Evolutionary conservation across 768 basidiomycete genomes (phyloP).

Genomic region (Neoboletus brunneissimus): DNA sequence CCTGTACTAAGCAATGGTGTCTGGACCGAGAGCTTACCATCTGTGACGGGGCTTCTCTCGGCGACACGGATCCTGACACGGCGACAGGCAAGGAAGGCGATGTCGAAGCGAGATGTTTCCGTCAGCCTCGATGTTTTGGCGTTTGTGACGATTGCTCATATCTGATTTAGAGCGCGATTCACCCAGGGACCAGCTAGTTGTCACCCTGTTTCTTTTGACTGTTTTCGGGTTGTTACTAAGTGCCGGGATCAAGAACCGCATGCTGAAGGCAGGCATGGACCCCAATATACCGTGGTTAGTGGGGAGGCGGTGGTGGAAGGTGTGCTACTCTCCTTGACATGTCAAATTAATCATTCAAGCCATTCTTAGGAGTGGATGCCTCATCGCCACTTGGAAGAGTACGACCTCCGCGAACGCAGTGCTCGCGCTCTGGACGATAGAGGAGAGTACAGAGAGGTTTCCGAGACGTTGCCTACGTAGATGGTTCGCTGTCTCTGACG

Average conservation of each 20-base stretch:
- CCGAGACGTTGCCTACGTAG: constrained; percentile 25
- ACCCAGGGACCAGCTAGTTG: constrained; percentile 91
- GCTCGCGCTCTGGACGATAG: constrained; percentile 32
- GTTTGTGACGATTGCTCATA: constrained; percentile 27
- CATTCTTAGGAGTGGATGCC: constrained; percentile 39
- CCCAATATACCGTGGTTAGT: constrained; percentile 60
- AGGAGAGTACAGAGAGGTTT: constrained; percentile 47
- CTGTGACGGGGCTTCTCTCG: constrained; percentile 76
- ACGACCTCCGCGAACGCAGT: constrained; percentile 41
- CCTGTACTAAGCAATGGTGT: constrained; percentile 96
- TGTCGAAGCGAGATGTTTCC: constrained; percentile 94
- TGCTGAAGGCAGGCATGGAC: constrained; percentile 74
- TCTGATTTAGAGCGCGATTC: constrained; percentile 78
- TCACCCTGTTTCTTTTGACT: constrained; percentile 84
- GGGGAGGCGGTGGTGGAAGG: constrained; percentile 83
- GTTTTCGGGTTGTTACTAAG: constrained; percentile 83
- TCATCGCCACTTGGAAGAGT: constrained; percentile 51
- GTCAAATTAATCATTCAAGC: constrained; percentile 19
- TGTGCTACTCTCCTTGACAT: constrained; percentile 36
- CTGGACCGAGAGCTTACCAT: constrained; percentile 86
- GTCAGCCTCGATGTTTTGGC: constrained; percentile 52
- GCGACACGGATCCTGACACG: constrained; percentile 88
- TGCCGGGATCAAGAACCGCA: constrained; percentile 80
- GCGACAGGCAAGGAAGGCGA: constrained; percentile 95
- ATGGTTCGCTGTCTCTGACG: constrained; percentile 1